phyloP scores from a whole-genome alignment of 495 filamentous ascomycete genomes.

The Xylaria intraflava region DNA sequence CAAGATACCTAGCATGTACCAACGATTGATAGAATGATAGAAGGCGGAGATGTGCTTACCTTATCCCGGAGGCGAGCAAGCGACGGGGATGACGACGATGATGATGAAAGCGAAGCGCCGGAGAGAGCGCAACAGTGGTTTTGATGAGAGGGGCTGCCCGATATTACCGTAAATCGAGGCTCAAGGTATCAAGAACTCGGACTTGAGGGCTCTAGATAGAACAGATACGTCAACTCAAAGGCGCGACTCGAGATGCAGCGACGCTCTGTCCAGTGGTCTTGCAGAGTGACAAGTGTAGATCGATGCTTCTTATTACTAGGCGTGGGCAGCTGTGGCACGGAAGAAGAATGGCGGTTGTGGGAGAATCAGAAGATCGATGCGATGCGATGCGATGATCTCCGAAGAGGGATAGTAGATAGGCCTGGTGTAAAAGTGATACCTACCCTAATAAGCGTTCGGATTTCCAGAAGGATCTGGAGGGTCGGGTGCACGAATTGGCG shows the following conservation, averaged over 20 bases:
- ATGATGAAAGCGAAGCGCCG: not conserved
- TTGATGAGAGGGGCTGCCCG: not conserved
- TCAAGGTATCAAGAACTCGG: not conserved
- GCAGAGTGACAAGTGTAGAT: not conserved
- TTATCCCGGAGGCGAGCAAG: not conserved
- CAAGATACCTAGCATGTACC: not conserved
- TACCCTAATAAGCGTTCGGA: too few species aligned
- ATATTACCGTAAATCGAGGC: not conserved
- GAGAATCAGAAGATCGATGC: not conserved
- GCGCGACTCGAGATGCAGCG: not conserved
- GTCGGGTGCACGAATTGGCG: not conserved
- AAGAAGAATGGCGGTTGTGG: not conserved
- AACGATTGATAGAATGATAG: not conserved
- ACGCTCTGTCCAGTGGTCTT: not conserved
- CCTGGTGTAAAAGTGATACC: too few species aligned
- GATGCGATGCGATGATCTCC: constrained; percentile 5
- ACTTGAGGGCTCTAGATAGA: not conserved
- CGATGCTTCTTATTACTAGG: not conserved
- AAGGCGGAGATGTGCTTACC: not conserved
- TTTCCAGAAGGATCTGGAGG: constrained; percentile 6
- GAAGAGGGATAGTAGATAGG: constrained; percentile 3
- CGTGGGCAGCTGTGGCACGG: not conserved
- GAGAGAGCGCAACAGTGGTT: not conserved
- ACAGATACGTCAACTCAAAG: too few species aligned
- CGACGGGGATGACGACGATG: not conserved